phyloP scores from a whole-genome alignment of 148 eudicot genomes.

The Rhododendron vialii region DNA sequence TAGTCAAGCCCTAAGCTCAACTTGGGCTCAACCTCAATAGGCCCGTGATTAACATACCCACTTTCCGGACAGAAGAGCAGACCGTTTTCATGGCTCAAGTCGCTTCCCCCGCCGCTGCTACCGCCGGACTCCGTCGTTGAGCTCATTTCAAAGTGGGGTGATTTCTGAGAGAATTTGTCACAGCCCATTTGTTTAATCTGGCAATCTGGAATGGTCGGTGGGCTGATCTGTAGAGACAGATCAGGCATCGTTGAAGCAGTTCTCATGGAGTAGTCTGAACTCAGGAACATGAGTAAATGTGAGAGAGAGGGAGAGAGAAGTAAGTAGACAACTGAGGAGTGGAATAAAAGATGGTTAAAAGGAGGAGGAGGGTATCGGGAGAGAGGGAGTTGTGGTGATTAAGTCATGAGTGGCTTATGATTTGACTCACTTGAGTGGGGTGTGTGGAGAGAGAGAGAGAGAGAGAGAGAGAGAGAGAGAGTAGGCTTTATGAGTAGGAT shows the following conservation, averaged over 20 bases:
- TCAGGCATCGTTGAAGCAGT: slow-evolving; percentile 32
- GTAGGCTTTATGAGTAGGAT: slow-evolving; percentile 21
- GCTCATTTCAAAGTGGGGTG: slow-evolving; percentile 24
- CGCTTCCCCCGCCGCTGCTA: slow-evolving; percentile 45
- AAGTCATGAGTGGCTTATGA: slow-evolving; percentile 86
- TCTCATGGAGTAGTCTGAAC: slow-evolving; percentile 22
- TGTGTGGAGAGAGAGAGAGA: not conserved
- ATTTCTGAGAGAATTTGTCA: slow-evolving; percentile 5
- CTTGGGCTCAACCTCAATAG: slow-evolving; percentile 13
- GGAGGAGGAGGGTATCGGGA: not conserved
- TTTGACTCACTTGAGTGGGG: slow-evolving; percentile 41
- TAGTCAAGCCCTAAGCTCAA: slow-evolving; percentile 46
- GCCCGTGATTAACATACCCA: not conserved
- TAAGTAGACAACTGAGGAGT: not conserved
- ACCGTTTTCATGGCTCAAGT: slow-evolving; percentile 47
- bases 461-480: not conserved
- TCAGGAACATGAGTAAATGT: slow-evolving; percentile 1
- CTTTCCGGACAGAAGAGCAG: slow-evolving; percentile 2
- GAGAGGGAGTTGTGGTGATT: slow-evolving; percentile 27
- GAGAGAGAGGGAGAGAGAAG: not conserved
- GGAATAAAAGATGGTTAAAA: not conserved
- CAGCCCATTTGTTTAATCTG: slow-evolving; percentile 13
- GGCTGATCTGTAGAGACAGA: slow-evolving; percentile 79
- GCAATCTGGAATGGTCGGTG: slow-evolving; percentile 31
- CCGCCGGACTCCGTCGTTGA: slow-evolving; percentile 32